Evolutionary conservation across 1,284 basidiomycete genomes (phyloP), one percentile per base, ranked within the genome.

Genomic region (Inonotus obliquus): DNA sequence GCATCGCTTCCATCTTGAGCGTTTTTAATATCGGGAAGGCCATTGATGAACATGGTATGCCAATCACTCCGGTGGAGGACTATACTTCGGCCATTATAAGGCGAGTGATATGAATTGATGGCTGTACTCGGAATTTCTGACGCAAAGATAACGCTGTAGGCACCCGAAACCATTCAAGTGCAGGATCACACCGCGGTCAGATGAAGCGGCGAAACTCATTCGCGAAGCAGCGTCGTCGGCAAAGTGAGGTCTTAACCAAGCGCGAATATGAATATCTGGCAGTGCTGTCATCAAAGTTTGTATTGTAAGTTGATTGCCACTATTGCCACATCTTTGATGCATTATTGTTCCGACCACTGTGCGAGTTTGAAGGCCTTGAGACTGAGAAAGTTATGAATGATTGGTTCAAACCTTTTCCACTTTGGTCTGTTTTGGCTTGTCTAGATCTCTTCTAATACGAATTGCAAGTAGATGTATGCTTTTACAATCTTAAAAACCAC

Each of bases 21-120:
- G 41, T 55, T 7, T 61, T 64, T 27, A 35, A 61, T 27, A 57
- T 64, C 25, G 14, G 14, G 19, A 57, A 54, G 21, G 59, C 63
- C 9, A 9, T 64, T 21, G 56, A 61, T 54, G 55, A 52, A 21
- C 27, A 54, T 21, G 63, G 63, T 1, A 32, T 23, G 10, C 55
- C 37, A 29, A 59, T 64, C 14, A 44, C 53, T 17, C 62, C 62
- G 4, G 32, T 45, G 2, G 49, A 23, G 9, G 55, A 62, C 13
- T 62, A 58, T 23, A 45, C 25, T 13, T 25, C 45, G 14, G 27
- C 25, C 10, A 53, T 62, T 21, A 17, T 62, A 6, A 57, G 61
- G 61, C 23, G 27, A 14, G 48, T 25, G 19, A 44, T 44, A 7
- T 39, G 38, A 2, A 39, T 39, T 11, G n/a, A 39, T 11, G 13